Conservation (phyloP, 768 basidiomycete genomes). For the Cyclocybe aegerita region DNA sequence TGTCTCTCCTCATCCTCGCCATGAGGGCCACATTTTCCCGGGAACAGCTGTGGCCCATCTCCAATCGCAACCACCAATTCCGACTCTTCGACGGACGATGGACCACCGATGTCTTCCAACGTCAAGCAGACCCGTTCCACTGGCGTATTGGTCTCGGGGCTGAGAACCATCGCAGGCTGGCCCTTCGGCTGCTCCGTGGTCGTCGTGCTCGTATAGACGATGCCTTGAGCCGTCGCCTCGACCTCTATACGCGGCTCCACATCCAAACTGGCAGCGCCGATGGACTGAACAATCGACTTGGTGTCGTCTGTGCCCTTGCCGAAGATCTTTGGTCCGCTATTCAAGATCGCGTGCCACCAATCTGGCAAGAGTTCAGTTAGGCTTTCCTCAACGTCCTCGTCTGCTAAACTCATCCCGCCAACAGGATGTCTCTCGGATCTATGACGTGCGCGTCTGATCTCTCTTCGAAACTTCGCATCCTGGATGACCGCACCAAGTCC, state of each 20-base stretch:
- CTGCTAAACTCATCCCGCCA: not conserved
- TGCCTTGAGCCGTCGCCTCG: slow-evolving; percentile 26
- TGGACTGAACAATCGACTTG: not conserved
- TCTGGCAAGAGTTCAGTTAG: slow-evolving; percentile 19
- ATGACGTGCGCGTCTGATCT: slow-evolving; percentile 3
- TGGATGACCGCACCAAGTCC: slow-evolving; percentile 22
- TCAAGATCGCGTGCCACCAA: slow-evolving; percentile 27
- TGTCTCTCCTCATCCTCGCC: slow-evolving; percentile 20
- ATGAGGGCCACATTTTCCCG: slow-evolving; percentile 30
- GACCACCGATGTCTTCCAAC: slow-evolving; percentile 1
- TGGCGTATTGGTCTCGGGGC: slow-evolving; percentile 10
- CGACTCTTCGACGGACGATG: slow-evolving; percentile 5
- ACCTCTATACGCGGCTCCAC: slow-evolving; percentile 15
- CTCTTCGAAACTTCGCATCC: slow-evolving; percentile 20
- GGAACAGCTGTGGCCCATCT: slow-evolving; percentile 33
- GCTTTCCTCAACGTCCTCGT: slow-evolving; percentile 8
- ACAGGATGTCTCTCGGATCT: slow-evolving; percentile 1
- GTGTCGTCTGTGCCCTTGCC: slow-evolving; percentile 9
- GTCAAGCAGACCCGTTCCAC: slow-evolving; percentile 16
- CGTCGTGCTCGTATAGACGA: slow-evolving; percentile 22
- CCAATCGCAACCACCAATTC: slow-evolving; percentile 36
- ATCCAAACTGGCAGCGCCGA: slow-evolving; percentile 4
- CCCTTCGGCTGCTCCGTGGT: slow-evolving; percentile 11
- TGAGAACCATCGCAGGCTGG: slow-evolving; percentile 17
- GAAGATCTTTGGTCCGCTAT: slow-evolving; percentile 22